A percentile compares a stretch with the other conserved stretches of the same genome.
Evolutionary conservation across 129 eudicot species (phyloP).

Genomic region (carrot (Daucus carota)): DH1_v3.0 NC_030383.2:58725501-58726000

Average conservation of each 20-base stretch:
- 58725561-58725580: no score
- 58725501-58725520: no score
- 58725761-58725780: not conserved
- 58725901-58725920: not conserved
- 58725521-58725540: no score
- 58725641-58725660: no score
- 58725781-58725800: not conserved
- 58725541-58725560: no score
- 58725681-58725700: not conserved
- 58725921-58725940: not conserved
- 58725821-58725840: not conserved
- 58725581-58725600: no score
- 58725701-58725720: not conserved
- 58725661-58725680: not conserved
- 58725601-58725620: no score
- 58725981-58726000: not conserved
- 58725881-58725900: not conserved
- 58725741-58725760: no score
- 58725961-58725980: not conserved
- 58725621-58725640: no score
- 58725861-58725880: not conserved
- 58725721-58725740: no score
- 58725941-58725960: not conserved
- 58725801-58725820: not conserved
- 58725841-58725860: not conserved